Evolutionary conservation across 2,329 filamentous ascomycete genomes (phyloP), one percentile per base, ranked within the genome.

Genomic region (Calonectria naviculata): DNA sequence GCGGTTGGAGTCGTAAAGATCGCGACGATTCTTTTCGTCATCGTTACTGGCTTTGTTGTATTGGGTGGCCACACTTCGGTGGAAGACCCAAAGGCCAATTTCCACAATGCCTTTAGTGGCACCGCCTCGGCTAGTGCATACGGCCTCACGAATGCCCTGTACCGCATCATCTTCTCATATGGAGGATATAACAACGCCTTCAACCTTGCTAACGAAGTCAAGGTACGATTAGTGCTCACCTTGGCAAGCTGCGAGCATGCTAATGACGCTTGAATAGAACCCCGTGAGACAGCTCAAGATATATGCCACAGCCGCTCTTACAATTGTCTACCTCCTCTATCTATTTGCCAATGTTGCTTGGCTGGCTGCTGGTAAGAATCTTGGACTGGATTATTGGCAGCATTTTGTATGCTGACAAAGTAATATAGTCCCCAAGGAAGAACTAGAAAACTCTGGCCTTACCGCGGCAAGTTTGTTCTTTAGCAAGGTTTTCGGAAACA

Each of bases 331-430:
- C 28, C 8, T 69, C 12, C 49, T 69, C 1, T 69, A 69, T 19
- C 60, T 69, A 49, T 69, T 69, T 65, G 67, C 67, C 13, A 69
- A 69, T 21, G 67, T 69, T 7, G 67, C 67, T 36, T 69, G 61
- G 60, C 31, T 69, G 2, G 21, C 67, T 41, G 67, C 67, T 7
- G 67, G 67, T 65, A n/a, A 65, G 67, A 3, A 64, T 10, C n/a
- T n/a, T n/a, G n/a, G n/a, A n/a, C n/a, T n/a, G n/a, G n/a, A n/a
- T n/a, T n/a, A n/a, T n/a, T n/a, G n/a, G n/a, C n/a, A n/a, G n/a
- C n/a, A n/a, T n/a, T n/a, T n/a, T n/a, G n/a, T 2, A 21, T 17
- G 36, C 42, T 69, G 15, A 64, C 21, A 8, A 24, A 15, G 28
- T 12, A 5, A 19, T 7, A n/a, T 24, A 69, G 67, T 69, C 6